These are phyloP conservation scores for Ascochyta clinopodiicola DNA, from an alignment of 2,329 filamentous ascomycete species.

Conservation along the genomic window DNA sequence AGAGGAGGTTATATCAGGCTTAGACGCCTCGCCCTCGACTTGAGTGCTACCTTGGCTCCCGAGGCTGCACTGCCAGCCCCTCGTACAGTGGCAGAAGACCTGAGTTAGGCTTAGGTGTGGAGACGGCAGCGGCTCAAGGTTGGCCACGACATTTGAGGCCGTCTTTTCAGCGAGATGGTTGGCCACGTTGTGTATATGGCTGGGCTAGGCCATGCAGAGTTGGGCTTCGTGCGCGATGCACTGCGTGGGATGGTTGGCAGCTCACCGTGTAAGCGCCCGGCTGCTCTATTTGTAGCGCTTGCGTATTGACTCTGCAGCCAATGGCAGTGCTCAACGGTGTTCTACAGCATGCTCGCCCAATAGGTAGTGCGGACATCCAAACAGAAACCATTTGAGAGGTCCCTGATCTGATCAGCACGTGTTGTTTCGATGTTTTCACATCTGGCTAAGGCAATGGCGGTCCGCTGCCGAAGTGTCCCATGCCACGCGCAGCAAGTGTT, in stretches of 20 bases:
- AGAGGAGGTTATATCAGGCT: constrained; percentile 44
- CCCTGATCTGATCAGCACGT: constrained; percentile 4
- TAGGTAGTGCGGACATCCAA: constrained; percentile 30
- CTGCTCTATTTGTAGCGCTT: constrained; percentile 39
- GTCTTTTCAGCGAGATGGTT: constrained; percentile 31
- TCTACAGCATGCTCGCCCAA: constrained; percentile 39
- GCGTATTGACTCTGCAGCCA: constrained; percentile 30
- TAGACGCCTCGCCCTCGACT: constrained; percentile 39
- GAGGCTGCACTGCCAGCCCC: constrained; percentile 38
- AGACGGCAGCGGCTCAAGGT: constrained; percentile 43
- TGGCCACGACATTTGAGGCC: constrained; percentile 46
- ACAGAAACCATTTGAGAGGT: constrained; percentile 1
- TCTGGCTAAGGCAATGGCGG: constrained; percentile 14
- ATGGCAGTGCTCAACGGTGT: constrained; percentile 26
- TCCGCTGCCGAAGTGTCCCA: constrained; percentile 3
- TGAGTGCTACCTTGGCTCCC: constrained; percentile 38
- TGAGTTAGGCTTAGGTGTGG: constrained; percentile 28
- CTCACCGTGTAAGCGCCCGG: constrained; percentile 42
- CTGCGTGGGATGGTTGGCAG: constrained; percentile 40
- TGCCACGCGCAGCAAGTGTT: constrained; percentile 10
- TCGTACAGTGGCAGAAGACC: constrained; percentile 38
- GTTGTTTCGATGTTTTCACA: constrained; percentile 8
- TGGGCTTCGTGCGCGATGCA: constrained; percentile 31
- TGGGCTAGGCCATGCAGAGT: constrained; percentile 21
- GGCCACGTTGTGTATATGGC: constrained; percentile 24